phyloP scores from a whole-genome alignment of 2,329 filamentous ascomycete species.

The Cordyceps javanica region DNA sequence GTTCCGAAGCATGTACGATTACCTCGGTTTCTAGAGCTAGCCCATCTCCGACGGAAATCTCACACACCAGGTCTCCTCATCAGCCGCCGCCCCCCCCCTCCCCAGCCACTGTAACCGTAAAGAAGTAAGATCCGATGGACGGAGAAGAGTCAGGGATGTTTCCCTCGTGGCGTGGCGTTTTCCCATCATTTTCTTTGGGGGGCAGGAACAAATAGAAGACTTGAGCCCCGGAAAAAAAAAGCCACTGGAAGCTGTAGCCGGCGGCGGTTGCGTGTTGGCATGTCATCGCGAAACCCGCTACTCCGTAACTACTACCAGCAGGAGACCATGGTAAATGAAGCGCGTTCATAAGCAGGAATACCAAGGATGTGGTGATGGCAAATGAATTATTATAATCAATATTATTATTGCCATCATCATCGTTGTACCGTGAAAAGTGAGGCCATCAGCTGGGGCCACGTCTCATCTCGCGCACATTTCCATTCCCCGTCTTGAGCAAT shows the following conservation, averaged over 20 bases:
- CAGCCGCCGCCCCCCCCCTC: background rate
- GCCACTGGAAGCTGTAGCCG: slow-evolving; percentile 5
- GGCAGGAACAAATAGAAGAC: background rate
- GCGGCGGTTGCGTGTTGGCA: background rate
- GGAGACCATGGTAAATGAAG: no score
- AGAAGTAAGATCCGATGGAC: slow-evolving; percentile 6
- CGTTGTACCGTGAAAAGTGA: background rate
- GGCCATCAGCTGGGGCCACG: background rate
- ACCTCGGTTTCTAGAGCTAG: background rate
- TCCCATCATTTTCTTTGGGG: background rate
- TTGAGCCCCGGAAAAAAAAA: background rate
- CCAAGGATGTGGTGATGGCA: no score
- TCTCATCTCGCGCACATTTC: background rate
- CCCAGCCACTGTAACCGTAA: background rate
- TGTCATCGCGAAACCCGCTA: background rate
- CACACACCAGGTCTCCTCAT: background rate
- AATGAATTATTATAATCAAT: no score
- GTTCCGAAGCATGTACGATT: background rate
- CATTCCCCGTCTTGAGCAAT: no score
- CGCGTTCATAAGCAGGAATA: no score
- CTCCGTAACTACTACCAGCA: background rate
- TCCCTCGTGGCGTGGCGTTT: slow-evolving; percentile 7
- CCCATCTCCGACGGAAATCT: background rate
- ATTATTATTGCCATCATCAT: no score
- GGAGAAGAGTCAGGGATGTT: slow-evolving; percentile 8